These are phyloP conservation scores for Spiromastix sp. DNA, from an alignment of 2,329 filamentous ascomycete genomes.

Conservation along the genomic window DNA sequence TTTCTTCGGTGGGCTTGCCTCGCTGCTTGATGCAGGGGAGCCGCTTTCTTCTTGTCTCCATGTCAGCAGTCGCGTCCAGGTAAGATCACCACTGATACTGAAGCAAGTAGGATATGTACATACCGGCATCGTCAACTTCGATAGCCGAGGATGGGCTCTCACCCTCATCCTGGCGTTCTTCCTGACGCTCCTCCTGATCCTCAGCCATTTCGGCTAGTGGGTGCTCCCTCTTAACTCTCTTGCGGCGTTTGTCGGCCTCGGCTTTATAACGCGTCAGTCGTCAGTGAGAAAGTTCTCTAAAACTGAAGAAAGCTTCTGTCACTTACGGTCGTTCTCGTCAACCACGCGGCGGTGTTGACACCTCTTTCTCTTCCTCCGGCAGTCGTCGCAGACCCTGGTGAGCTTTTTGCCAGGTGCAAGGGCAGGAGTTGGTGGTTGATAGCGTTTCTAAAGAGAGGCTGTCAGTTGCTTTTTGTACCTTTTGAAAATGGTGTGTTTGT, in stretches of 20 bases:
- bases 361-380: constrained; percentile 13
- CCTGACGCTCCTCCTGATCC: background rate
- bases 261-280: background rate
- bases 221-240: constrained; percentile 1
- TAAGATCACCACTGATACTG: too few relatives aligned
- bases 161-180: background rate
- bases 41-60: too few relatives aligned
- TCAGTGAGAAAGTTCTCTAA: background rate
- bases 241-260: constrained; percentile 6
- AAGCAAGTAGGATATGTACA: background rate
- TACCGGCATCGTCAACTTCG: constrained; percentile 3
- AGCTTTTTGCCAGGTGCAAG: constrained; percentile 13
- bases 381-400: constrained; percentile 14
- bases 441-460: constrained; percentile 10
- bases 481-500: too few relatives aligned
- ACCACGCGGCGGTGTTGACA: constrained; percentile 15
- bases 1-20: too few relatives aligned
- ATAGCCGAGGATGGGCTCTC: constrained; percentile 3
- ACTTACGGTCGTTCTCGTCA: constrained; percentile 14
- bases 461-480: background rate
- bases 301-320: background rate
- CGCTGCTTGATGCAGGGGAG: too few relatives aligned
- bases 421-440: constrained; percentile 12
- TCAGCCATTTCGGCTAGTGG: constrained; percentile 1
- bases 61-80: too few relatives aligned